Conservation (phyloP, 495 filamentous ascomycete genomes). For the Trichoderma reesei region DNA sequence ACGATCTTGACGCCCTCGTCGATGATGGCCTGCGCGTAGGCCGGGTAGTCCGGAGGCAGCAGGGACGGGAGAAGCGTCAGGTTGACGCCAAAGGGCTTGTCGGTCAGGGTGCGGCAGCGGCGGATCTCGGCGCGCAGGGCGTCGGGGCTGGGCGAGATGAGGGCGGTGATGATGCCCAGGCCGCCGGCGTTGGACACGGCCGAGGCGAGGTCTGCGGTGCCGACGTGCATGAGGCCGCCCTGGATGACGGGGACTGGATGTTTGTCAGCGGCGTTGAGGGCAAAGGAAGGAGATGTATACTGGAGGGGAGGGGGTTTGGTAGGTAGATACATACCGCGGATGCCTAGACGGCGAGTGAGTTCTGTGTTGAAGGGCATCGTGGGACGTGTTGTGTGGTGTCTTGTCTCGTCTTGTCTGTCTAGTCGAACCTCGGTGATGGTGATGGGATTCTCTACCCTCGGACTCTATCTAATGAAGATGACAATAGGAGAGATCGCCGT, state of each 20-base stretch:
- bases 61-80: constrained; percentile 88
- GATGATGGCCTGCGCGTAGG: constrained; percentile 87
- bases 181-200: constrained; percentile 95
- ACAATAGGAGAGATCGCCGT: too few species aligned
- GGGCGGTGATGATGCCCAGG: constrained; percentile 84
- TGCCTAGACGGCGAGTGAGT: constrained; percentile 81
- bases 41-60: constrained; percentile 80
- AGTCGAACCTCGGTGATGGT: not conserved
- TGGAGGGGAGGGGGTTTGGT: not conserved
- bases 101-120: constrained; percentile 74
- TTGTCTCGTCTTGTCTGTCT: not conserved
- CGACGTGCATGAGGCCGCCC: constrained; percentile 79
- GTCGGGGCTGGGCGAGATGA: constrained; percentile 89
- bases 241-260: constrained; percentile 83
- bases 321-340: constrained; percentile 47
- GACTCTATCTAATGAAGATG: too few species aligned
- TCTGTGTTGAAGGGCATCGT: constrained; percentile 89
- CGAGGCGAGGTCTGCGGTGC: constrained; percentile 83
- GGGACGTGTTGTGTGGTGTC: not conserved
- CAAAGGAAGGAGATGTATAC: not conserved
- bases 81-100: constrained; percentile 89
- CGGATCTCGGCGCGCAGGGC: constrained; percentile 90
- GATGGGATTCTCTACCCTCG: too few species aligned
- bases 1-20: constrained; percentile 91
- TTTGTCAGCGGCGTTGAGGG: constrained; percentile 8